phyloP scores from a whole-genome alignment of 1,284 basidiomycete species.

The Agroathelia rolfsii region DNA sequence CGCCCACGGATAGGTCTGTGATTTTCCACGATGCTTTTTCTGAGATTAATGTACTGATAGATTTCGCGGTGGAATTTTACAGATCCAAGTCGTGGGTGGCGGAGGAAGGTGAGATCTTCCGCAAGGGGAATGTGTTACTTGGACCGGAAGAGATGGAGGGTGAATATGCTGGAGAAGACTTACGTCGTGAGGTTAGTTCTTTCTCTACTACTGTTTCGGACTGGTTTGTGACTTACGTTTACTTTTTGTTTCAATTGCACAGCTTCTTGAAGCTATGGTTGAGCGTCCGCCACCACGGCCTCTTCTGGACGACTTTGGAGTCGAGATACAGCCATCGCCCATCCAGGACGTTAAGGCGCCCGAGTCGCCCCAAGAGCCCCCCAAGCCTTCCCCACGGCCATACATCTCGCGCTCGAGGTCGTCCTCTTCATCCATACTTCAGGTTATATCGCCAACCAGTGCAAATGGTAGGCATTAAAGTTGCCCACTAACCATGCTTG shows the following conservation, averaged over 20 bases:
- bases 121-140: constrained; percentile 74
- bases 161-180: constrained; percentile 74
- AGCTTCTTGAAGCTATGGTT: constrained; percentile 54
- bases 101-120: constrained; percentile 88
- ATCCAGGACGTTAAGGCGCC: constrained; percentile 15
- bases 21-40: not conserved
- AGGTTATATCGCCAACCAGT: constrained; percentile 10
- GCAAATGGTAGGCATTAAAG: constrained; percentile 10
- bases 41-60: constrained; percentile 4
- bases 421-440: constrained; percentile 32
- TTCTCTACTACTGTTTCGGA: not conserved
- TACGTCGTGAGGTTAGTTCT: constrained; percentile 66
- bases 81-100: constrained; percentile 74
- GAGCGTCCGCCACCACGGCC: constrained; percentile 51
- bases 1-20: constrained; percentile 53
- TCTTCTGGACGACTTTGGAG: constrained; percentile 45
- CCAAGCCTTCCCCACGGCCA: constrained; percentile 39
- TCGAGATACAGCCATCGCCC: constrained; percentile 22
- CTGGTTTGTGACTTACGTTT: not conserved
- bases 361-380: constrained; percentile 17
- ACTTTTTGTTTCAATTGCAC: constrained; percentile 21
- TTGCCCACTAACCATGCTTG: constrained; percentile 12
- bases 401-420: constrained; percentile 47
- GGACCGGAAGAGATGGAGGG: constrained; percentile 80
- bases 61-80: constrained; percentile 3